Base-by-base conservation (phyloP, 169 alveolate species). In the Plasmodium berghei region DNA sequence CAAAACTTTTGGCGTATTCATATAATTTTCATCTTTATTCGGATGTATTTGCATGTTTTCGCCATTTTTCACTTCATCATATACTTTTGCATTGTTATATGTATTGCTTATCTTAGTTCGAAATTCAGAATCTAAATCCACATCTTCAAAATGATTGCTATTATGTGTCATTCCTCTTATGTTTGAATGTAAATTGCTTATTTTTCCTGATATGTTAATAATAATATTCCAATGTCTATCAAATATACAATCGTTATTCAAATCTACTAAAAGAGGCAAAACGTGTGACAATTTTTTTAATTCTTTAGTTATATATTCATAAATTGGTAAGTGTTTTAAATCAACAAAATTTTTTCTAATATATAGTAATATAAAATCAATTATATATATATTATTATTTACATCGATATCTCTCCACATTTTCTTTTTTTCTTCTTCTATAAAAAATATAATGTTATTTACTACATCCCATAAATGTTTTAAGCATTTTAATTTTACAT, bases 221-320 rank as follows among this genome's bases (percentile, higher is more conserved):
- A 98, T 95, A 87, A 95, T 96, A 74, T 92, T 96, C 99, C 99
- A 98, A 93, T 98, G 99, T 70, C 99, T 89, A 45, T 97, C 98
- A 72, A 97, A 96, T 98, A 98, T 97, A 59, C 96, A 94, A 88
- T 97, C 98, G 73, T 97, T 96, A 89, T 97, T 98, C 49, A 98
- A 94, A 48, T 97, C 97, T 42, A 96, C 93, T 62, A 98, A 96
- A 75, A 97, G 94, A 22, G 99, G 99, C 54, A 98, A 93, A 20
- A 97, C 97, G 49, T 97, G 96, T 66, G 97, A 96, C 98, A 97
- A 97, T 94, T 98, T 97, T 89, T 96, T 97, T 26, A 97, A 98
- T 85, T 96, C 95, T 61, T 96, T 98, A 16, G 93, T 90, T 72
- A 98, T 95, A 88, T 97, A 95, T 64, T 92, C 90, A 89, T 96